Evolutionary conservation across 148 eudicot species (phyloP).

Genomic region (Heliamphora exappendiculata): DNA sequence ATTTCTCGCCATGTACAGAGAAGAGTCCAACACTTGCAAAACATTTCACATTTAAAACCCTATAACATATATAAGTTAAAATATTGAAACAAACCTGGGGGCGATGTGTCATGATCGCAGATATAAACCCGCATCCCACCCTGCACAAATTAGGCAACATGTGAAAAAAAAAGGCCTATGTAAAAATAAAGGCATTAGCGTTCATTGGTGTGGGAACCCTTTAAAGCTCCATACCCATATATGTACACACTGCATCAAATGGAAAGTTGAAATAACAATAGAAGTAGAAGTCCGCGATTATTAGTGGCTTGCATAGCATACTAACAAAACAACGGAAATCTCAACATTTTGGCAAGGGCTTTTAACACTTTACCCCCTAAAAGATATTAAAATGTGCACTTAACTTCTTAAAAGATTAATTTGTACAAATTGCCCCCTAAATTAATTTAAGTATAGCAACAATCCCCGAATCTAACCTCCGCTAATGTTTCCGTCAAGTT

Average conservation of each 20-base stretch:
- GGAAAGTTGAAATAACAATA: not conserved
- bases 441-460: too few species aligned
- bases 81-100: conserved; percentile 53
- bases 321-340: too few species aligned
- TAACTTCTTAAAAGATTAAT: too few species aligned
- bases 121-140: conserved; percentile 75
- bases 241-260: not conserved
- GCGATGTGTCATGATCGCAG: conserved; percentile 65
- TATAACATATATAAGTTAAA: not conserved
- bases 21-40: not conserved
- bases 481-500: too few species aligned
- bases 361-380: too few species aligned
- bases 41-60: too few species aligned
- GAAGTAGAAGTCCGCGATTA: not conserved
- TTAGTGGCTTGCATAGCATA: not conserved
- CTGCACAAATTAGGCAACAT: conserved; percentile 32
- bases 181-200: conserved; percentile 5
- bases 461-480: too few species aligned
- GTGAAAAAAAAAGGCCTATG: not conserved
- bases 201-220: not conserved
- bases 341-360: too few species aligned
- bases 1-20: not conserved
- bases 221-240: not conserved
- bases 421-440: too few species aligned
- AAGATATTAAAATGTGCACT: too few species aligned